Evolutionary conservation across 2,329 filamentous ascomycete genomes (phyloP), one percentile per base, ranked within the genome.

Genomic region (Nectriaceae sp.): DNA sequence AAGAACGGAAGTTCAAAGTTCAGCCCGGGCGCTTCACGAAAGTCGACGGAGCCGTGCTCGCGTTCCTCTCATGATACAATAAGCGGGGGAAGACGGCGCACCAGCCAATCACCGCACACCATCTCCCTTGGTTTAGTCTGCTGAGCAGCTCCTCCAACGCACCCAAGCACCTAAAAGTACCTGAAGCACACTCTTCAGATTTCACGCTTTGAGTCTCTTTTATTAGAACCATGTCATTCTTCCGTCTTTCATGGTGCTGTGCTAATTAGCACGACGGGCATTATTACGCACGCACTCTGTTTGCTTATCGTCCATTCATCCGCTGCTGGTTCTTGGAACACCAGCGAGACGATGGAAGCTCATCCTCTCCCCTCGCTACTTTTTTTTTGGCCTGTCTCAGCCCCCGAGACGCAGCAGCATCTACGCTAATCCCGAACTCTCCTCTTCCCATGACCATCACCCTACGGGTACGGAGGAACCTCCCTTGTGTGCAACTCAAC

Each of bases 21-120:
- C 56, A 42, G 55, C 38, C 52, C n/a, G 38, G 45, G 47, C 56
- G 59, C 58, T 49, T 60, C 52, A 52, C 52, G 48, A 51, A 44
- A 45, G 45, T 43, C 40, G 21, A 48, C 46, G 42, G 35, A 50
- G 49, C 46, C 46, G 46, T 47, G 49, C 57, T 62, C 61, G 56
- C 61, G 61, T 65, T 64, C 57, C 59, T 56, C 62, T 66, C 64
- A 69, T 68, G 67, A 69, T 66, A 68, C 63, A 67, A 66, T 67
- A 69, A 70, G 68, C 67, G 68, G 68, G 33, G 67, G 65, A 59
- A 59, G 47, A 46, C 42, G 18, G 38, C 16, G 40, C 40, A 42
- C 43, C 29, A 40, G 40, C 68, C 68, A 70, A 70, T 70, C 58
- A 66, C 46, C 33, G 22, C 49, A 46, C 56, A 53, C 56, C 37